Conservation (phyloP, 495 filamentous ascomycete species). For the Xylaria flabelliformis region DNA sequence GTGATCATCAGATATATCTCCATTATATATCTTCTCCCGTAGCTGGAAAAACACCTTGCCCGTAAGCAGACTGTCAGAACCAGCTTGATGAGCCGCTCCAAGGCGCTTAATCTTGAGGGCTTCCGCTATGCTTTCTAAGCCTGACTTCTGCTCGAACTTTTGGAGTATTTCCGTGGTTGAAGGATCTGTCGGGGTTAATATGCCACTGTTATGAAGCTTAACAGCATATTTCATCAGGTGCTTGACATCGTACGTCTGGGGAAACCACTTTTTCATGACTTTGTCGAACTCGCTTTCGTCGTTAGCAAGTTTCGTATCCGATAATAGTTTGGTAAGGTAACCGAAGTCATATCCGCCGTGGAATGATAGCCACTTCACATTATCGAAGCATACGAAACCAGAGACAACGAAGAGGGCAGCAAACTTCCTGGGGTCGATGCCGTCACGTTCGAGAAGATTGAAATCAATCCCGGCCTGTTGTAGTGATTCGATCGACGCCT, state of each 20-base stretch:
- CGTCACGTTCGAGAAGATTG: conserved; percentile 75
- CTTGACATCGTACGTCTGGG: conserved; percentile 92
- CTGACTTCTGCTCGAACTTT: conserved; percentile 83
- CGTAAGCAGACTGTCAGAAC: conserved; percentile 88
- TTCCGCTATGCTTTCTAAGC: conserved; percentile 91
- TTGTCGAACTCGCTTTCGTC: conserved; percentile 87
- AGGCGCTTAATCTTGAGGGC: conserved; percentile 86
- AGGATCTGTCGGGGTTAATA: conserved; percentile 68
- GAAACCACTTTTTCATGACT: conserved; percentile 88
- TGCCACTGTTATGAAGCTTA: conserved; percentile 68
- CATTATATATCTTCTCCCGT: conserved; percentile 83
- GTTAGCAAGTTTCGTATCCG: conserved; percentile 77
- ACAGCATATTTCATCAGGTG: conserved; percentile 83
- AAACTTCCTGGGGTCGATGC: conserved; percentile 91
- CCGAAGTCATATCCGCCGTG: conserved; percentile 99
- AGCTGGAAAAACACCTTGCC: conserved; percentile 93
- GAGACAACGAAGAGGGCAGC: conserved; percentile 88
- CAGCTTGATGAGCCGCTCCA: conserved; percentile 86
- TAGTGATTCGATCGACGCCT: conserved; percentile 88
- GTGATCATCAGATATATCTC: conserved; percentile 76
- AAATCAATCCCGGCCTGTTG: conserved; percentile 90
- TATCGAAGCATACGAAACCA: conserved; percentile 84
- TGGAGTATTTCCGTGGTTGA: conserved; percentile 71
- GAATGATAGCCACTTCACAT: conserved; percentile 95
- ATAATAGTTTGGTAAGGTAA: conserved; percentile 92